Conservation (phyloP, 192 early-diverging fungal genomes). For the Lunasporangiospora selenospora region DNA sequence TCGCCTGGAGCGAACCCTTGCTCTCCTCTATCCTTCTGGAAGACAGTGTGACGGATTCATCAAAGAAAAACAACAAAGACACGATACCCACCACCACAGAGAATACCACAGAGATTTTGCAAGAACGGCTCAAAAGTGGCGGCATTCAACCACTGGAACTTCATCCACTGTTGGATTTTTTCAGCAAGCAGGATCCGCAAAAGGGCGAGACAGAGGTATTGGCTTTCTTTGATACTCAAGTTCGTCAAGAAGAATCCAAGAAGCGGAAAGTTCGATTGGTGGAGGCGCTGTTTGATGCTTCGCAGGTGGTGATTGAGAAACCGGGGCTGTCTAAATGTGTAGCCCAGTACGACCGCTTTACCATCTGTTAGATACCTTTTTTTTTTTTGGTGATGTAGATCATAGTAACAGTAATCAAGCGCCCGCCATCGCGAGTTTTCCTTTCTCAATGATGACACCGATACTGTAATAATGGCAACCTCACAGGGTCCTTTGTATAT, state of each 20-base stretch:
- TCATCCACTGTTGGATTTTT: constrained; percentile 21
- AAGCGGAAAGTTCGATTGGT: constrained; percentile 17
- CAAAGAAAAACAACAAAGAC: constrained; percentile 2
- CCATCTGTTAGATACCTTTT: constrained; percentile 29
- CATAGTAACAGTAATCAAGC: too few species aligned
- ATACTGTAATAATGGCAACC: too few species aligned
- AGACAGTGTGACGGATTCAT: not conserved
- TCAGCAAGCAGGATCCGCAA: constrained; percentile 29
- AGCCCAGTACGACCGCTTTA: constrained; percentile 36
- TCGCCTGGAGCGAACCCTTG: constrained; percentile 32
- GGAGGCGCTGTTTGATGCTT: constrained; percentile 27
- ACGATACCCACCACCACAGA: too few species aligned
- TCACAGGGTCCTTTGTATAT: too few species aligned
- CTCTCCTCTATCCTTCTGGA: not conserved
- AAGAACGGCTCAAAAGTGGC: constrained; percentile 5
- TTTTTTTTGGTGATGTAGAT: too few species aligned
- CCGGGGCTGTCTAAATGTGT: constrained; percentile 31
- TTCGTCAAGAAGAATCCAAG: constrained; percentile 11
- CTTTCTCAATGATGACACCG: too few species aligned
- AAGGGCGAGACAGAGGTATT: constrained; percentile 33
- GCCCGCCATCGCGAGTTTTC: too few species aligned
- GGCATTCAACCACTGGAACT: constrained; percentile 6
- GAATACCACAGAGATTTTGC: not conserved
- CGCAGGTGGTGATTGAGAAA: constrained; percentile 17
- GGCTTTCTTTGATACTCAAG: constrained; percentile 33